Evolutionary conservation across 805 yeast species (phyloP), one percentile per base, ranked within the genome.

Genomic region (Ogataea nonfermentans): DNA sequence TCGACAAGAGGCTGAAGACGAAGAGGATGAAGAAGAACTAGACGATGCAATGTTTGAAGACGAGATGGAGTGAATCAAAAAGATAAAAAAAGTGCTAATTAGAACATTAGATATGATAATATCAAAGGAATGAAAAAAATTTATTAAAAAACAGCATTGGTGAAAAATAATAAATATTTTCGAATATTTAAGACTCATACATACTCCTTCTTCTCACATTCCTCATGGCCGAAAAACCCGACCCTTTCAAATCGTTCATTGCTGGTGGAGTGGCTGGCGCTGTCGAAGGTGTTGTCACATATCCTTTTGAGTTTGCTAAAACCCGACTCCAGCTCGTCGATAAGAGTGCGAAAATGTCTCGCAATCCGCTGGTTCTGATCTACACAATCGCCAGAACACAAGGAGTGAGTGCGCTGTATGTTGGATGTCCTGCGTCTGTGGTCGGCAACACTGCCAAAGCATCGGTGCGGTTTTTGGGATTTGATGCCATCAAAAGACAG

Each of bases 191-290:
- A 19, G 9, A 17, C 10, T 13, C 22, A 12, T 14, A 10, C 19
- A 12, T 23, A 15, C 4, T 15, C 24, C 19, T 29, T 29, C 24
- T 16, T 22, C 20, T 5, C n/a, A n/a, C n/a, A n/a, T 20, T 14
- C 34, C 11, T 25, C 10, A 43, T 29, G 35, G 12, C 32, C 12
- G 53, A 51, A 24, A 59, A 74, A 57, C 76, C 78, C 10, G 91
- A 84, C 58, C 91, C 93, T 2, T 56, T 76, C 45, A 79, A 84
- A 54, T 87, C 97, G 2, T 88, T 91, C 56, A 69, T 90, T 19
- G 98, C 96, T 6, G 99, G 99, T 41, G 96, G 97, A 37, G 73
- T 85, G 0, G 99, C 98, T 0, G 99, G 98, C 42, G 98, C 96
- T 17, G 80, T 90, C 23, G 99, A 91, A 66, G 96, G 96, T 24